These are phyloP conservation scores for Cryptosporidium xiaoi DNA, from an alignment of 169 alveolate species.

Conservation along the genomic window DNA sequence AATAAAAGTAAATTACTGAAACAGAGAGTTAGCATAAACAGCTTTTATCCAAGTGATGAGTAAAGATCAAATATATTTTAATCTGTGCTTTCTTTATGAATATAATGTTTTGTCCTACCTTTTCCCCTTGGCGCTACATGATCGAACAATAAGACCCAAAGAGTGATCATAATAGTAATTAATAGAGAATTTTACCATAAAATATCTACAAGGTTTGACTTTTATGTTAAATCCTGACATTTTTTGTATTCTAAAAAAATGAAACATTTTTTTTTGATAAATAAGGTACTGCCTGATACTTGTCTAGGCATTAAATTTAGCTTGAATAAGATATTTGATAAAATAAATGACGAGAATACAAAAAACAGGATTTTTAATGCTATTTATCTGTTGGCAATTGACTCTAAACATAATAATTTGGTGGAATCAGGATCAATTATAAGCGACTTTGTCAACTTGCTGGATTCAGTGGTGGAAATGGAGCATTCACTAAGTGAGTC, in stretches of 20 bases:
- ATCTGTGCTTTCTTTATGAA: no score
- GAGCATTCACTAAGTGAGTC: not conserved
- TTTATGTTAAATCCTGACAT: no score
- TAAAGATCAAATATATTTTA: no score
- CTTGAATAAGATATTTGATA: constrained; percentile 17
- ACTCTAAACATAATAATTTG: not conserved
- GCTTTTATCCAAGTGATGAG: no score
- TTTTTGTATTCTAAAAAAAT: not conserved
- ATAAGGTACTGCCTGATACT: constrained; percentile 38
- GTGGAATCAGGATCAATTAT: constrained; percentile 17
- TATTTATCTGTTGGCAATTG: not conserved
- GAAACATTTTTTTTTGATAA: constrained; percentile 48
- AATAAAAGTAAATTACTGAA: no score
- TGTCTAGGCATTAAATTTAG: constrained; percentile 41
- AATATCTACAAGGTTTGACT: no score
- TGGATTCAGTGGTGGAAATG: not conserved
- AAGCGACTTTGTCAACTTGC: not conserved
- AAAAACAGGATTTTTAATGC: constrained; percentile 31
- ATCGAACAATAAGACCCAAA: no score
- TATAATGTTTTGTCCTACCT: no score
- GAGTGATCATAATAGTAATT: no score
- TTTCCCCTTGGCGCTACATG: no score
- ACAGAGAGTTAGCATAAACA: no score
- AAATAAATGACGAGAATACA: constrained; percentile 6
- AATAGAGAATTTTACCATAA: no score